Percentiles rank a stretch among this genome's conserved stretches.
Evolutionary conservation across 345 rosid species (phyloP).

Genomic region (Alliaria petiolata): DNA sequence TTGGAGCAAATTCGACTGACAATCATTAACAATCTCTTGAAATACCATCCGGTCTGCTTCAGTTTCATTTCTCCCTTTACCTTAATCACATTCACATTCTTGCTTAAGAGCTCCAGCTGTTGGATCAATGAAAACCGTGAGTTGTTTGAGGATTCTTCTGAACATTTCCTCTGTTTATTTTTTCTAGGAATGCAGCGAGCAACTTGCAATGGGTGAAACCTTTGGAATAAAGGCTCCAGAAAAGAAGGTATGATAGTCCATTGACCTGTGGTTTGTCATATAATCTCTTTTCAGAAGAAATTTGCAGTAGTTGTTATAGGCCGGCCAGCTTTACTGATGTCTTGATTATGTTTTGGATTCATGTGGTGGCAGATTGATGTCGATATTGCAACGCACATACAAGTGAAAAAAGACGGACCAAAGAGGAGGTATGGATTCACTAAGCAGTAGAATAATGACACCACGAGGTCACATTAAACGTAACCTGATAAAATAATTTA

Average conservation of each 20-base stretch:
- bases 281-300: not conserved
- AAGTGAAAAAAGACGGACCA: slow-evolving; percentile 78
- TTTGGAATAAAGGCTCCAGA: slow-evolving; percentile 89
- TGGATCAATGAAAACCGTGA: not conserved
- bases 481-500: not conserved
- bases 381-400: slow-evolving; percentile 75
- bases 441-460: not conserved
- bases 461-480: not conserved
- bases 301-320: not conserved
- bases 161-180: not conserved
- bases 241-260: slow-evolving; percentile 56
- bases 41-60: slow-evolving; percentile 88
- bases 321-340: not conserved
- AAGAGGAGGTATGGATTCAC: slow-evolving; percentile 61
- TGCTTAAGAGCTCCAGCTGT: not conserved
- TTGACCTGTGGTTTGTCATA: not conserved
- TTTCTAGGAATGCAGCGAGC: slow-evolving; percentile 79
- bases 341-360: not conserved
- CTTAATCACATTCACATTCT: not conserved
- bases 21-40: slow-evolving; percentile 86
- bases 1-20: slow-evolving; percentile 91
- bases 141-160: not conserved
- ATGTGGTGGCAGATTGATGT: slow-evolving; percentile 71
- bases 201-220: slow-evolving; percentile 94
- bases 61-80: not conserved